Conservation (phyloP, 2,329 filamentous ascomycete genomes). For the Penicillium brasilianum region DNA sequence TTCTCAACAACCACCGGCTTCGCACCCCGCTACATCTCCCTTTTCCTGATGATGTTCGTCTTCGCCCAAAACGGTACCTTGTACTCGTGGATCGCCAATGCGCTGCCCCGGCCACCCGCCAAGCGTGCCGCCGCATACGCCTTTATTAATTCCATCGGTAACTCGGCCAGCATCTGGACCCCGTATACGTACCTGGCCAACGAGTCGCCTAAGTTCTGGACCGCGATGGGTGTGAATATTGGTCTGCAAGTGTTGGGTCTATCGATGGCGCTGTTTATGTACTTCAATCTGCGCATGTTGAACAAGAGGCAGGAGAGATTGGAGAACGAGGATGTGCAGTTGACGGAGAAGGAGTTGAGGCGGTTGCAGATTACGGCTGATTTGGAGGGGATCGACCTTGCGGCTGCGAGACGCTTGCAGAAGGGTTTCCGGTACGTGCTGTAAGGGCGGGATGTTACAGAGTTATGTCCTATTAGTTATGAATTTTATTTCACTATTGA, state of each 20-base stretch:
- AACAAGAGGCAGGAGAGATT: slow-evolving; percentile 58
- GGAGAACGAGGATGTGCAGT: slow-evolving; percentile 53
- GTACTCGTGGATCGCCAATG: slow-evolving; percentile 53
- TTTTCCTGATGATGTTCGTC: slow-evolving; percentile 62
- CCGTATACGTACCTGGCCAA: slow-evolving; percentile 53
- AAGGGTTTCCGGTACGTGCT: slow-evolving; percentile 61
- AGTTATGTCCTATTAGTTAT: not conserved
- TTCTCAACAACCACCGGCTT: slow-evolving; percentile 60
- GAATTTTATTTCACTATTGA: too few relatives aligned
- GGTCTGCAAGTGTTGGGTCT: slow-evolving; percentile 46
- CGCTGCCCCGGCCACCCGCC: slow-evolving; percentile 58
- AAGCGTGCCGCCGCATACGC: slow-evolving; percentile 62
- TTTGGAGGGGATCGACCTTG: slow-evolving; percentile 57
- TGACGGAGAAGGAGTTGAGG: slow-evolving; percentile 55
- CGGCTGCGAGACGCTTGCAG: slow-evolving; percentile 56
- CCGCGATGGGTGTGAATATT: slow-evolving; percentile 51
- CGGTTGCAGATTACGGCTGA: slow-evolving; percentile 58
- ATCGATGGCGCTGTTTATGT: slow-evolving; percentile 43
- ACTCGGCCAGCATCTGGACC: slow-evolving; percentile 59
- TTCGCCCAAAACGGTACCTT: slow-evolving; percentile 50
- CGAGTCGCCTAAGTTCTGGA: slow-evolving; percentile 48
- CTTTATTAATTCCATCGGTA: slow-evolving; percentile 61
- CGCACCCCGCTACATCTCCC: slow-evolving; percentile 59
- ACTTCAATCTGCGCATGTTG: slow-evolving; percentile 48
- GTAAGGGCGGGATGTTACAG: slow-evolving; percentile 26